phyloP scores from a whole-genome alignment of 2,329 filamentous ascomycete species.

The Cladophialophora chaetospira region DNA sequence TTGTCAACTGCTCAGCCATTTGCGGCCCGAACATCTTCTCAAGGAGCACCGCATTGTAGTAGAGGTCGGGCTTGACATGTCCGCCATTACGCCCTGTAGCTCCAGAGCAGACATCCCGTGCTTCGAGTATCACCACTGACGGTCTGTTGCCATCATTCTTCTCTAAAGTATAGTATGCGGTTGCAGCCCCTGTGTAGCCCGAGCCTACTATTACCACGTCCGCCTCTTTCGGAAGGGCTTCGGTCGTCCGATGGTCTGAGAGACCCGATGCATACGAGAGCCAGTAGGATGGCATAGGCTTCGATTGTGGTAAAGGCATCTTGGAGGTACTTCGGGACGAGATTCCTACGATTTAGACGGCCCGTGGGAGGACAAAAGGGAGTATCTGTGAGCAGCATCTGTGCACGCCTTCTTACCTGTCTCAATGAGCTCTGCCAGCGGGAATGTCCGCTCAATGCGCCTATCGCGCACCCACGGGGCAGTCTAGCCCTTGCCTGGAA shows the following conservation, averaged over 20 bases:
- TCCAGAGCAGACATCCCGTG: conserved; percentile 45
- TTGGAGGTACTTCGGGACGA: background rate
- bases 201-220: conserved; percentile 54
- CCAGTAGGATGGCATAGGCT: conserved; percentile 27
- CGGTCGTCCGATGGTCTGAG: conserved; percentile 22
- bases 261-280: conserved; percentile 20
- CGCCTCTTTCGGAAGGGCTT: conserved; percentile 40
- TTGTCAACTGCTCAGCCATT: conserved; percentile 42
- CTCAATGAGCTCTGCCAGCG: too few species aligned
- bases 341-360: too few species aligned
- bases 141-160: conserved; percentile 28
- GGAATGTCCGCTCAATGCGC: too few species aligned
- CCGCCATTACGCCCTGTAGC: conserved; percentile 51
- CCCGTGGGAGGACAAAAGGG: too few species aligned
- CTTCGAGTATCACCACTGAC: conserved; percentile 45
- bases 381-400: too few species aligned
- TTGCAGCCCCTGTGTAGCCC: conserved; percentile 50
- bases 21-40: conserved; percentile 39
- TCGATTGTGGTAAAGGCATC: conserved; percentile 17
- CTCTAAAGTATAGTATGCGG: conserved; percentile 47
- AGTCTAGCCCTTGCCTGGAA: too few species aligned
- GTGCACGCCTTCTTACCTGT: too few species aligned
- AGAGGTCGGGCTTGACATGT: conserved; percentile 48
- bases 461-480: too few species aligned
- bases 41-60: conserved; percentile 40